Evolutionary conservation across 148 eudicot genomes (phyloP).

Genomic region (Rhododendron henanense): DNA sequence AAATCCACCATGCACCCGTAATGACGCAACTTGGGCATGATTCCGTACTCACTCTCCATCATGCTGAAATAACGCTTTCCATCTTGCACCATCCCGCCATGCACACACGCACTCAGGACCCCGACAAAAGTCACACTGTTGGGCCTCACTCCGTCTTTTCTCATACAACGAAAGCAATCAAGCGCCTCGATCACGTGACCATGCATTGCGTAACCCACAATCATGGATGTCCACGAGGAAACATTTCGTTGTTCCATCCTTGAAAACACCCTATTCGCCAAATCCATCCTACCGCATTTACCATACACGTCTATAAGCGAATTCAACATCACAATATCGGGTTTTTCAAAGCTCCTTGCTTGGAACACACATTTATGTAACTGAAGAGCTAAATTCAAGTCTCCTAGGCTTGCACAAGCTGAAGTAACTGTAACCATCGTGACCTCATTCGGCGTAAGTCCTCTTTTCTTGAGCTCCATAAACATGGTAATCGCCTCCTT

Average conservation of each 20-base stretch:
- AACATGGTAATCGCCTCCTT: slow-evolving; percentile 57
- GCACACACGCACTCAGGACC: slow-evolving; percentile 77
- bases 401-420: slow-evolving; percentile 71
- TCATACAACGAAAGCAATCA: slow-evolving; percentile 50
- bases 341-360: slow-evolving; percentile 31
- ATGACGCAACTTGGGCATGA: slow-evolving; percentile 45
- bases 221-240: slow-evolving; percentile 88
- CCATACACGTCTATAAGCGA: slow-evolving; percentile 76
- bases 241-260: slow-evolving; percentile 54
- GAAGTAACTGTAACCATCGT: slow-evolving; percentile 61
- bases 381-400: slow-evolving; percentile 58
- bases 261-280: slow-evolving; percentile 53
- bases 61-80: slow-evolving; percentile 51
- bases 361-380: slow-evolving; percentile 63
- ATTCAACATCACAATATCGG: slow-evolving; percentile 59
- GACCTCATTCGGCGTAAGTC: slow-evolving; percentile 60
- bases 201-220: slow-evolving; percentile 69
- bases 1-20: slow-evolving; percentile 74
- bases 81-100: slow-evolving; percentile 68
- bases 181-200: slow-evolving; percentile 55
- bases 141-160: slow-evolving; percentile 47
- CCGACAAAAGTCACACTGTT: slow-evolving; percentile 73
- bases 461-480: slow-evolving; percentile 44
- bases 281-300: slow-evolving; percentile 86
- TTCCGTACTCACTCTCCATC: slow-evolving; percentile 52